Conservation (phyloP, 345 rosid species). For the Ceriops decandra region DNA sequence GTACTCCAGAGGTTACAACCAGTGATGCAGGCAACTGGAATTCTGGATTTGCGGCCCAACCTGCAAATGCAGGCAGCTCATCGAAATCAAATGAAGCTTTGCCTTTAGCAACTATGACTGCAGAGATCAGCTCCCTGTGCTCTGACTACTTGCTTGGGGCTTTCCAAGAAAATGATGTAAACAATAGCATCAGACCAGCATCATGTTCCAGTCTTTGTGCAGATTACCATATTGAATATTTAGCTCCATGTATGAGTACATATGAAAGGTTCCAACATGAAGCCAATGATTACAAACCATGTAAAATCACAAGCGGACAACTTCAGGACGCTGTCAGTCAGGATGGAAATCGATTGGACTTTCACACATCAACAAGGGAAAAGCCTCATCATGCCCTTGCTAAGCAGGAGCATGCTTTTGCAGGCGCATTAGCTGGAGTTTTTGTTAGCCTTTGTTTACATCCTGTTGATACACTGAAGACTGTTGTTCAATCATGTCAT, state of each 20-base stretch:
- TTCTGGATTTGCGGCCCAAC: constrained; percentile 27
- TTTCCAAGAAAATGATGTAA: constrained; percentile 32
- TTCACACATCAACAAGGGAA: constrained; percentile 24
- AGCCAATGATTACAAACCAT: constrained; percentile 17
- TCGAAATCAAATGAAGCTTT: constrained; percentile 30
- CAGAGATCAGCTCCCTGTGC: constrained; percentile 29
- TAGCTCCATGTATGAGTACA: constrained; percentile 31
- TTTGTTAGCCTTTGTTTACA: constrained; percentile 89
- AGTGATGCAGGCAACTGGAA: constrained; percentile 14
- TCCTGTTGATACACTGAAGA: constrained; percentile 88
- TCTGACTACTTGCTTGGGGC: constrained; percentile 40
- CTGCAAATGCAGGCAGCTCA: constrained; percentile 17
- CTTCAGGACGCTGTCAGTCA: constrained; percentile 17
- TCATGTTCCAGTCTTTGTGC: constrained; percentile 29
- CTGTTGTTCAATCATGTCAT: constrained; percentile 66
- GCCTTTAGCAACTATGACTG: constrained; percentile 14
- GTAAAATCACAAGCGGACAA: constrained; percentile 23
- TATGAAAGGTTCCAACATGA: constrained; percentile 17
- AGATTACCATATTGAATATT: constrained; percentile 30
- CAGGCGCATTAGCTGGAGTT: constrained; percentile 82
- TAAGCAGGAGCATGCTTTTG: constrained; percentile 85
- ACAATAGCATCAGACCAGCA: constrained; percentile 20
- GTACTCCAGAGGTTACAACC: constrained; percentile 16
- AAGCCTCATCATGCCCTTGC: constrained; percentile 39
- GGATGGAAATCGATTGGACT: constrained; percentile 20